A percentile compares a stretch with the other conserved stretches of the same genome.
Evolutionary conservation across 768 basidiomycete species (phyloP).

Genomic region (Boletus bicolor): DNA sequence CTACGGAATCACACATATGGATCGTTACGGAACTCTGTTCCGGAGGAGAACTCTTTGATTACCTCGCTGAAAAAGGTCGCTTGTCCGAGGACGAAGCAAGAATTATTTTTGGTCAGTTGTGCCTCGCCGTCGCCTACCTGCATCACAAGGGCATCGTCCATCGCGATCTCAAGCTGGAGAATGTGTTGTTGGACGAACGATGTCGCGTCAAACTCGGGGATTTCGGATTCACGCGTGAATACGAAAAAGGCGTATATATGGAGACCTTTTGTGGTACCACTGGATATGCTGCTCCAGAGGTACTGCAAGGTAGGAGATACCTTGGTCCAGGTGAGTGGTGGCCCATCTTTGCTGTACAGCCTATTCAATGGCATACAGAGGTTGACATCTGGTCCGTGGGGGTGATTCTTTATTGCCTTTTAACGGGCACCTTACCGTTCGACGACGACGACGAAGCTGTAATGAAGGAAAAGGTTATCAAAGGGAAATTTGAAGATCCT

Average conservation of each 20-base stretch:
- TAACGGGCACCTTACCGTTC: slow-evolving; percentile 88
- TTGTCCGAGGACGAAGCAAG: slow-evolving; percentile 80
- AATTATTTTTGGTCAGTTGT: slow-evolving; percentile 92
- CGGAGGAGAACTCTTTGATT: slow-evolving; percentile 97
- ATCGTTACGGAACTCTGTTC: slow-evolving; percentile 96
- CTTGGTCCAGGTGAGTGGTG: slow-evolving; percentile 72
- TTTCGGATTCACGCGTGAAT: slow-evolving; percentile 93
- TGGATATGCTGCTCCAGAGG: slow-evolving; percentile 90
- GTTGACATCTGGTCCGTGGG: slow-evolving; percentile 96
- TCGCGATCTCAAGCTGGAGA: slow-evolving; percentile 95
- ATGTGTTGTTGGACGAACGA: slow-evolving; percentile 86
- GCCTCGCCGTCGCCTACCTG: slow-evolving; percentile 89
- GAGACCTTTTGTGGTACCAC: slow-evolving; percentile 97
- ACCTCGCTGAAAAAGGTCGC: slow-evolving; percentile 92
- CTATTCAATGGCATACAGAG: slow-evolving; percentile 48
- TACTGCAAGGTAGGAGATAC: slow-evolving; percentile 85
- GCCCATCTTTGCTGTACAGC: neutral
- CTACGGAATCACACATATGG: slow-evolving; percentile 94
- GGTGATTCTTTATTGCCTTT: slow-evolving; percentile 83
- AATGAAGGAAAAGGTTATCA: slow-evolving; percentile 82
- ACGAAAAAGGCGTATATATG: slow-evolving; percentile 70
- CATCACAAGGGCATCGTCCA: slow-evolving; percentile 94
- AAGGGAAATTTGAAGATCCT: slow-evolving; percentile 87
- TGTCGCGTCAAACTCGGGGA: slow-evolving; percentile 92
- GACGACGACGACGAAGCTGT: slow-evolving; percentile 83